Base-by-base conservation (phyloP, 176 grass and related monocot genomes). In the Neostapfia colusana region DNA sequence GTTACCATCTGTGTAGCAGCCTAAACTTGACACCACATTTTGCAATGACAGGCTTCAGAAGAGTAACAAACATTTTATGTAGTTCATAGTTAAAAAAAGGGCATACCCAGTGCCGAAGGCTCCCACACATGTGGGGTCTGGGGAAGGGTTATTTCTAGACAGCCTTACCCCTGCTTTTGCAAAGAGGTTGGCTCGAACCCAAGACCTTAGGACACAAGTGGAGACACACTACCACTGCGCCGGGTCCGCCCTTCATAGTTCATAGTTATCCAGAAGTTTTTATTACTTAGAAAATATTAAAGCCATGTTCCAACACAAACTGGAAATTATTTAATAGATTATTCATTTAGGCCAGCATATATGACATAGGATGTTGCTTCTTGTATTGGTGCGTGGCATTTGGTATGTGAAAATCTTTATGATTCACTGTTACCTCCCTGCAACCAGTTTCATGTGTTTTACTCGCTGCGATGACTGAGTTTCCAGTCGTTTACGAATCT, bases 221-320 rank as follows among this genome's bases (percentile, higher is more conserved):
- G n/a, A n/a, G n/a, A n/a, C n/a, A n/a, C n/a, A n/a, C n/a, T n/a
- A n/a, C n/a, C n/a, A n/a, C n/a, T n/a, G n/a, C n/a, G n/a, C n/a
- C n/a, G n/a, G n/a, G n/a, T n/a, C n/a, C n/a, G n/a, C n/a, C n/a
- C n/a, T n/a, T n/a, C n/a, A n/a, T 26, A 26, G 55, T 58, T 25
- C 23, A 58, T 25, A 58, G 9, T 26, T 58, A 58, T 58, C 23
- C 23, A 58, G 55, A 25, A 58, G 7, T 25, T 56, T 57, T 11
- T 63, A 20, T 77, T 62, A 73, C 50, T 56, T 39, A 14, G 26
- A 49, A 77, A 77, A 41, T 53, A 53, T 68, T 81, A 62, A 80
- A 75, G 25, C 34, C 54, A 18, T 31, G 40, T 23, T 28, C 51
- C 15, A 46, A 65, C 65, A 7, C 61, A 85, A 60, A 69, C 23